Percentiles rank a stretch among this genome's conserved stretches.
These are phyloP conservation scores for Isabelozyma heimii DNA, from an alignment of 805 yeast genomes.

Conservation along the genomic window DNA sequence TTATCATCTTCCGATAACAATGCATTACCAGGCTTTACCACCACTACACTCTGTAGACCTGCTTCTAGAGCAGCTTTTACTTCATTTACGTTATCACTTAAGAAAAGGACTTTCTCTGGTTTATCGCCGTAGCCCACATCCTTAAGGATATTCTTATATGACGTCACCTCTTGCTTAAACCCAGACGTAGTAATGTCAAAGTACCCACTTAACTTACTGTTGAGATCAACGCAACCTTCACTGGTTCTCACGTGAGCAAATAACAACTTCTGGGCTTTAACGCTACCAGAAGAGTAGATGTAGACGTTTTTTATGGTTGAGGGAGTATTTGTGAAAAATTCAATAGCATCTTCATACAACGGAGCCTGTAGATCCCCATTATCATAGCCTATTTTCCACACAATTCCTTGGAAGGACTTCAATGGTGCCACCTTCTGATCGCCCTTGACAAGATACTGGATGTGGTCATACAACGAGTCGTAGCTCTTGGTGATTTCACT, in stretches of 20 bases:
- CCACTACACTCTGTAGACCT: conserved; percentile 58
- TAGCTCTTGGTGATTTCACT: conserved; percentile 18
- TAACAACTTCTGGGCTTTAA: conserved; percentile 79
- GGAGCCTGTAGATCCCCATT: conserved; percentile 79
- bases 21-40: conserved; percentile 74
- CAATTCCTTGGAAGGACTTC: conserved; percentile 76
- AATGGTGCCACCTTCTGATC: conserved; percentile 79
- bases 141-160: conserved; percentile 57
- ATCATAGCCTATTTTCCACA: conserved; percentile 80
- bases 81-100: conserved; percentile 80
- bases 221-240: conserved; percentile 48
- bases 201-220: conserved; percentile 56
- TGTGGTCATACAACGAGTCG: conserved; percentile 41
- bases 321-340: conserved; percentile 46
- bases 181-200: conserved; percentile 88
- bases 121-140: conserved; percentile 34
- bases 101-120: conserved; percentile 48
- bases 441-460: conserved; percentile 51
- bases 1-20: conserved; percentile 39
- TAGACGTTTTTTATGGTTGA: conserved; percentile 36
- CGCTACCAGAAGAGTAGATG: conserved; percentile 88
- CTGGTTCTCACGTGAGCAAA: conserved; percentile 56
- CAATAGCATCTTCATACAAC: conserved; percentile 68
- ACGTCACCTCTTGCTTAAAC: conserved; percentile 52
- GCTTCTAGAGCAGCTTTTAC: conserved; percentile 70